A percentile compares a stretch with the other conserved stretches of the same genome.
Evolutionary conservation across 768 basidiomycete species (phyloP).

Genomic region (Tylopilus vinaceipallidus): DNA sequence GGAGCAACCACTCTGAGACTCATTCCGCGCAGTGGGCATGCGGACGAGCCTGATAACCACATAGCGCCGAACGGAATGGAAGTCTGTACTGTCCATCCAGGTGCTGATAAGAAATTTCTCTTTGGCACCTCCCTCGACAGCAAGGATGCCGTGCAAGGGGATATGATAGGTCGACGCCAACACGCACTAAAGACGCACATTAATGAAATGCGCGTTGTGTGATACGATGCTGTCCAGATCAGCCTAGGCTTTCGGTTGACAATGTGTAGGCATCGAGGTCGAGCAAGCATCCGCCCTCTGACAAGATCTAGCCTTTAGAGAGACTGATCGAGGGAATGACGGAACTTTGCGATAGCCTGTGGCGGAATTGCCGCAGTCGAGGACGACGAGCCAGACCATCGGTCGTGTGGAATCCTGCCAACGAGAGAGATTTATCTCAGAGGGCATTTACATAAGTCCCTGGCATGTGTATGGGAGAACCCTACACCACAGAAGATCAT

Average conservation of each 20-base stretch:
- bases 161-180: background rate
- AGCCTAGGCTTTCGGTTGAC: background rate
- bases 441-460: background rate
- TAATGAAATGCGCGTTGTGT: background rate
- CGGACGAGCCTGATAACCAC: background rate
- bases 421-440: background rate
- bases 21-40: background rate
- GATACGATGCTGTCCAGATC: background rate
- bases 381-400: background rate
- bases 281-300: background rate
- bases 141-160: background rate
- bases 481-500: slow-evolving; percentile 3
- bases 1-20: slow-evolving; percentile 9
- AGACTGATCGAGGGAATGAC: background rate
- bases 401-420: background rate
- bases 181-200: background rate
- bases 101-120: slow-evolving; percentile 1
- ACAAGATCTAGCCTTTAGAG: background rate
- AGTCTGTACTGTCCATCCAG: background rate
- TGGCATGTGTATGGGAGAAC: background rate
- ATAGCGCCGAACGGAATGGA: background rate
- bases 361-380: slow-evolving; percentile 3
- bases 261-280: slow-evolving; percentile 11
- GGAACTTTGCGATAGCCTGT: background rate
- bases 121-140: background rate